These are phyloP conservation scores for Paraphaeosphaeria sporulosa DNA, from an alignment of 2,329 filamentous ascomycete species.

Conservation along the genomic window DNA sequence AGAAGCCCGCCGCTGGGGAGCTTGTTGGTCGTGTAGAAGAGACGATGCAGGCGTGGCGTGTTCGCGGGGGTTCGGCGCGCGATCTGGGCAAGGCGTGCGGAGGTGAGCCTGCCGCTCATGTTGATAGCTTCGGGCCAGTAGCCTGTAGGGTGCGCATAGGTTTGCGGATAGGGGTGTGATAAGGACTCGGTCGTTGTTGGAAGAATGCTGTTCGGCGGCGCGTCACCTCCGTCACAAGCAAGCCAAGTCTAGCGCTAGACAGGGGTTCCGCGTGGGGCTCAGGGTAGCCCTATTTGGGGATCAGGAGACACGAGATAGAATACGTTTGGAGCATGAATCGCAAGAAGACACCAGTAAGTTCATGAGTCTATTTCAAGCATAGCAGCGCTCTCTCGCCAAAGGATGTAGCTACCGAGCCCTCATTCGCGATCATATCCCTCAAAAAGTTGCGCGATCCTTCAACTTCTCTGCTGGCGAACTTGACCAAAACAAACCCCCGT, in stretches of 20 bases:
- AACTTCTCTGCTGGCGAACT: slow-evolving; percentile 83
- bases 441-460: slow-evolving; percentile 86
- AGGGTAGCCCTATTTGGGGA: neutral
- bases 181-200: slow-evolving; percentile 12
- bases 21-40: slow-evolving; percentile 40
- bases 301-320: neutral
- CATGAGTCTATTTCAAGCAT: slow-evolving; percentile 59
- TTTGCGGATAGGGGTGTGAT: neutral
- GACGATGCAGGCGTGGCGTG: slow-evolving; percentile 60
- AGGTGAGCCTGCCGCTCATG: slow-evolving; percentile 79
- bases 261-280: slow-evolving; percentile 13
- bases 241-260: slow-evolving; percentile 7
- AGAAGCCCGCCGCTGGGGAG: slow-evolving; percentile 49
- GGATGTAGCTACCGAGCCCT: slow-evolving; percentile 72
- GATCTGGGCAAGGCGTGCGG: slow-evolving; percentile 73
- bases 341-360: neutral
- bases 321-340: slow-evolving; percentile 59
- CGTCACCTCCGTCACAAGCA: slow-evolving; percentile 12
- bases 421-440: slow-evolving; percentile 73
- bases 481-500: slow-evolving; percentile 81
- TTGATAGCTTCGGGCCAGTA: slow-evolving; percentile 27
- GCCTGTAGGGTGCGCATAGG: slow-evolving; percentile 27
- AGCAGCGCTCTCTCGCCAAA: slow-evolving; percentile 86
- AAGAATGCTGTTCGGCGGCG: slow-evolving; percentile 13
- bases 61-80: slow-evolving; percentile 69